Base-by-base conservation (phyloP, 2,329 filamentous ascomycete genomes). In the Verticillium isaacii region DNA sequence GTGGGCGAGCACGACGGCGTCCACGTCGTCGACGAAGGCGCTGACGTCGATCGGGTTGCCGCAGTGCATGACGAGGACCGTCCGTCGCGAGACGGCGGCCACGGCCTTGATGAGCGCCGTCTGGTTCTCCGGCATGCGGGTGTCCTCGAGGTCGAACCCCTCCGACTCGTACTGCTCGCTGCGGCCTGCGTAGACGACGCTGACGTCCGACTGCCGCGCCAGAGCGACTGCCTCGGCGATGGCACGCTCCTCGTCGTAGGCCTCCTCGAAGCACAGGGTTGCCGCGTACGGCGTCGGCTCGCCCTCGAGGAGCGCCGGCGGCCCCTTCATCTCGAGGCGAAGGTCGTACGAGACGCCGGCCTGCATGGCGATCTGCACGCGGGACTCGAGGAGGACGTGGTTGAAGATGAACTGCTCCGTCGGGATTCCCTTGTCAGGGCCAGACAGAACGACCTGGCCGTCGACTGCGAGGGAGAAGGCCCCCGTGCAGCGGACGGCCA, bases 341-440 rank as follows among this genome's bases (percentile, higher is more conserved):
- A 66, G 41, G 15, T 63, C 60, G 57, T 66, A 66, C 7, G 61
- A 25, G 3, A 61, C 56, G 1, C 63, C 62, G 1, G 59, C 65
- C 2, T 57, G 56, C 56, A 67, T 41, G 11, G 57, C 11, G 1
- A 67, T 7, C 23, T 65, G 62, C 25, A 50, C 39, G 23, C 63
- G 62, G 2, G 58, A 62, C 37, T 67, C 66, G 29, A 66, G 61
- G 29, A 64, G 63, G 32, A 64, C 60, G 58, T 66, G 65, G 50
- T 66, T 65, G 60, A 67, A 67, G 45, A 67, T 65, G 17, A 64
- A 64, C 50, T 67, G 66, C 58, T 67, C 63, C 2, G 61, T 64
- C 8, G 66, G 55, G 17, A 66, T 61, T 2, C 64, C 32, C 5
- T 56, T 64, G 50, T 64, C 58, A 5, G 61, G 52, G 2, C 66